phyloP scores from a whole-genome alignment of 2,329 filamentous ascomycete genomes.

The Aspergillus pseudonomiae region DNA sequence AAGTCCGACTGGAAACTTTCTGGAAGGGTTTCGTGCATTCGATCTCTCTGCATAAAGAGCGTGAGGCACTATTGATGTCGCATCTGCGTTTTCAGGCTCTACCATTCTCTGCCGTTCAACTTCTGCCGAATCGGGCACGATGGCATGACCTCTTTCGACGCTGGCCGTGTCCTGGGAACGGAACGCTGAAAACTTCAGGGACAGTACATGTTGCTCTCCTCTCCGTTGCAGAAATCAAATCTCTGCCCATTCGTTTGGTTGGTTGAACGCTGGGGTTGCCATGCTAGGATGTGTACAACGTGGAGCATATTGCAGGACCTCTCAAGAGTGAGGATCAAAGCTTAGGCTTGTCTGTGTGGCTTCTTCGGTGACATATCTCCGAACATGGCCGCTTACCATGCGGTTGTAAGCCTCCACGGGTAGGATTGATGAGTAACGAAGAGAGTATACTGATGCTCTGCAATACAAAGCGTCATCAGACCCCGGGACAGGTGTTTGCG shows the following conservation, averaged over 20 bases:
- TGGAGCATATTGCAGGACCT: slow-evolving; percentile 65
- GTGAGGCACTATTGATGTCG: slow-evolving; percentile 12
- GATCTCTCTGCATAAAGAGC: slow-evolving; percentile 16
- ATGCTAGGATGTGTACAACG: slow-evolving; percentile 21
- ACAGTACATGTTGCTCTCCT: slow-evolving; percentile 12
- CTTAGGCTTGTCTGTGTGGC: slow-evolving; percentile 76
- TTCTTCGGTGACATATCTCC: slow-evolving; percentile 19
- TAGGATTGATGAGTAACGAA: slow-evolving; percentile 20
- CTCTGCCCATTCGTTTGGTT: slow-evolving; percentile 16
- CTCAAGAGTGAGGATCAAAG: slow-evolving; percentile 94
- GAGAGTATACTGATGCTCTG: slow-evolving; percentile 17
- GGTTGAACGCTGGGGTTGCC: background rate
- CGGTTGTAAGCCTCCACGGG: slow-evolving; percentile 13
- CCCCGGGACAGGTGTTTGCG: slow-evolving; percentile 11
- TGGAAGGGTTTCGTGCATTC: slow-evolving; percentile 8
- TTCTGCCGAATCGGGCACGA: slow-evolving; percentile 8
- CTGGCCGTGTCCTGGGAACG: slow-evolving; percentile 1
- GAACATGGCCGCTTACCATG: background rate
- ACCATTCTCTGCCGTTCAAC: slow-evolving; percentile 19
- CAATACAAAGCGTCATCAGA: slow-evolving; percentile 9
- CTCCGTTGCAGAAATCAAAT: slow-evolving; percentile 9
- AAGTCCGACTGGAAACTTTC: slow-evolving; percentile 15
- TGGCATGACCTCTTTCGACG: background rate
- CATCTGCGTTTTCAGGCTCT: slow-evolving; percentile 20
- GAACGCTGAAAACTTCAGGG: slow-evolving; percentile 3